These are phyloP conservation scores for Paramecium biaurelia DNA, from an alignment of 73 alveolate genomes.

Conservation along the genomic window DNA sequence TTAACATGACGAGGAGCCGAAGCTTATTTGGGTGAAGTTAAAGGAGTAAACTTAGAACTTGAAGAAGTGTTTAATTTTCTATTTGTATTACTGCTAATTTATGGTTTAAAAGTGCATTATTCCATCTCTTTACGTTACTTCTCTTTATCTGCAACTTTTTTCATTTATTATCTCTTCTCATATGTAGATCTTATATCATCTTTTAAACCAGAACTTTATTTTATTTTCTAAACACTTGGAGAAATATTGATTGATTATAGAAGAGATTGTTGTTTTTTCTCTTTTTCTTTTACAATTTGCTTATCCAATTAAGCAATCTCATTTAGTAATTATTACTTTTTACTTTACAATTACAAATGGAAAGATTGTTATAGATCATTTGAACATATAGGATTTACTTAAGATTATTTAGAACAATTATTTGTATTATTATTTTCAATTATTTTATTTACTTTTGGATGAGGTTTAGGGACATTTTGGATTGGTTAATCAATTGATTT, in stretches of 20 bases:
- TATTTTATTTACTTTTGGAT: neutral
- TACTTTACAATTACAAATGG: neutral
- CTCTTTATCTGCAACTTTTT: neutral
- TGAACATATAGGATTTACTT: neutral
- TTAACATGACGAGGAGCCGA: neutral
- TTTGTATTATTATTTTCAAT: neutral
- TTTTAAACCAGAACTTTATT: neutral
- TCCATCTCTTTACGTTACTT: constrained; percentile 7
- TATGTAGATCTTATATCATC: neutral
- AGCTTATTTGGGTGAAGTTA: neutral
- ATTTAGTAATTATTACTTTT: neutral
- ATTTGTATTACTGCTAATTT: constrained; percentile 3
- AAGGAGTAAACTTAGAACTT: neutral
- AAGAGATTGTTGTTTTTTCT: neutral
- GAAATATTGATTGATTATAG: neutral
- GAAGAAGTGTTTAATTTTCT: constrained; percentile 10
- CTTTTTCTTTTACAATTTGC: neutral
- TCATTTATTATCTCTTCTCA: neutral
- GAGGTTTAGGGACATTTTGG: neutral
- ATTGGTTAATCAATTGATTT: constrained; percentile 21
- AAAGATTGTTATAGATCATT: neutral
- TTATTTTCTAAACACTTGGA: neutral
- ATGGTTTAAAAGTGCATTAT: constrained; percentile 37
- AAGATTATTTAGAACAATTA: neutral
- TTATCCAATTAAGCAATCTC: constrained; percentile 9